phyloP scores from a whole-genome alignment of 306 rosid genomes.

The Glycyrrhiza uralensis region DNA sequence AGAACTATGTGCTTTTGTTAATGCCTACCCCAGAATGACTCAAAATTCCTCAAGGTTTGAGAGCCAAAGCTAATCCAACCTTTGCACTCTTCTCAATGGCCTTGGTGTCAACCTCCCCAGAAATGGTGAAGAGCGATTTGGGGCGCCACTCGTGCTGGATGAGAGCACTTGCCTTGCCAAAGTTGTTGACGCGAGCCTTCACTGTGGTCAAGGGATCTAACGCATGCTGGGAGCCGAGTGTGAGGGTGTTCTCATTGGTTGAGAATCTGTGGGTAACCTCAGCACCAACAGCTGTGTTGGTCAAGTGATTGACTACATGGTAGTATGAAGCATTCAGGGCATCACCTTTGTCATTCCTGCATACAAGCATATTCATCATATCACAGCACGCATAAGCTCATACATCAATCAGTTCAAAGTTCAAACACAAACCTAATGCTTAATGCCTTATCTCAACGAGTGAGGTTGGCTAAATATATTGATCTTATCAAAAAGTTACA shows the following conservation, averaged over 20 bases:
- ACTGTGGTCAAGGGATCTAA: constrained; percentile 67
- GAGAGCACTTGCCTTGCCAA: constrained; percentile 70
- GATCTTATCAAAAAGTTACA: no score
- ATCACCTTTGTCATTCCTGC: constrained; percentile 81
- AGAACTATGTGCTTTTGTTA: constrained; percentile 35
- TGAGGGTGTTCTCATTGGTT: constrained; percentile 65
- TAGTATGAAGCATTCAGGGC: constrained; percentile 72
- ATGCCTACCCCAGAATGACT: constrained; percentile 28
- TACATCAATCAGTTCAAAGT: constrained; percentile 16
- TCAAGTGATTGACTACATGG: constrained; percentile 57
- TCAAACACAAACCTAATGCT: neutral
- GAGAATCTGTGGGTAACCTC: constrained; percentile 73
- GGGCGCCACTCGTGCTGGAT: constrained; percentile 98
- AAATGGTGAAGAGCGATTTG: constrained; percentile 71
- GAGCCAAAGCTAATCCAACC: constrained; percentile 78
- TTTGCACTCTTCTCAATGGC: constrained; percentile 87
- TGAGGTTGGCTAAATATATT: neutral
- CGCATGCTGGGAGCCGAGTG: constrained; percentile 75
- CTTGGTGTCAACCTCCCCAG: constrained; percentile 92
- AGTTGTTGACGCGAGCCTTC: constrained; percentile 73
- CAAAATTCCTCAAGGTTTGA: constrained; percentile 65
- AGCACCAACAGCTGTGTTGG: constrained; percentile 80
- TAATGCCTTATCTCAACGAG: neutral
- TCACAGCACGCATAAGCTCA: neutral
- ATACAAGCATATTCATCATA: constrained; percentile 15